These are phyloP conservation scores for Cytospora piceicola DNA, from an alignment of 2,329 filamentous ascomycete genomes.

Conservation along the genomic window DNA sequence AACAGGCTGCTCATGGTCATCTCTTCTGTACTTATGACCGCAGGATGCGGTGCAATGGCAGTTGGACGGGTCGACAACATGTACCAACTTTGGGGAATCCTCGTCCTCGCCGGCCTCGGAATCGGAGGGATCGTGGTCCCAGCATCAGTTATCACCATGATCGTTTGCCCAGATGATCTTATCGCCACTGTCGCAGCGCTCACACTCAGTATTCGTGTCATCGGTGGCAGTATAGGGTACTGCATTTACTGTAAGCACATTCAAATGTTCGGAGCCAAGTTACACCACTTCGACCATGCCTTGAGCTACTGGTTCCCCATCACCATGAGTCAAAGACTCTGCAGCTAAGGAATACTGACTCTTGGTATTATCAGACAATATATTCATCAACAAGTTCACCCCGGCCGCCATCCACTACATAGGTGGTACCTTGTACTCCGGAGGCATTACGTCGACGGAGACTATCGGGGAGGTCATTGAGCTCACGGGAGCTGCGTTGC, in stretches of 20 bases:
- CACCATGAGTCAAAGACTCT: too few species aligned
- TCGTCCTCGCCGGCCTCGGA: slow-evolving; percentile 65
- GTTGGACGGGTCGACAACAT: slow-evolving; percentile 57
- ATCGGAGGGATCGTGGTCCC: slow-evolving; percentile 72
- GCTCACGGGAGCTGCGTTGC: slow-evolving; percentile 56
- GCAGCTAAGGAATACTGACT: neutral
- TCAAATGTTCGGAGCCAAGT: neutral
- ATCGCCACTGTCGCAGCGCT: slow-evolving; percentile 72
- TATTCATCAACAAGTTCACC: slow-evolving; percentile 53
- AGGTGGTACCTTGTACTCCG: slow-evolving; percentile 52
- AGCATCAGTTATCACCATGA: slow-evolving; percentile 68
- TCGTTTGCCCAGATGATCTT: slow-evolving; percentile 70
- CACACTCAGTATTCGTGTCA: slow-evolving; percentile 69
- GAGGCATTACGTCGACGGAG: slow-evolving; percentile 52
- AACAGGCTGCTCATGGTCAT: slow-evolving; percentile 64
- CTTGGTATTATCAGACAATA: slow-evolving; percentile 43
- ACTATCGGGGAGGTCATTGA: slow-evolving; percentile 55
- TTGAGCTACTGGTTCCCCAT: too few species aligned
- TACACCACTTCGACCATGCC: neutral
- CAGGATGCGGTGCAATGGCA: slow-evolving; percentile 60
- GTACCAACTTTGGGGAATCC: slow-evolving; percentile 51
- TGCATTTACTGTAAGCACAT: slow-evolving; percentile 50
- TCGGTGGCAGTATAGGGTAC: slow-evolving; percentile 69
- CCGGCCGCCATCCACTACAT: slow-evolving; percentile 51
- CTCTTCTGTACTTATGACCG: slow-evolving; percentile 67